Conservation (phyloP, 192 early-diverging fungal species). For the Coemansia sp. region DNA sequence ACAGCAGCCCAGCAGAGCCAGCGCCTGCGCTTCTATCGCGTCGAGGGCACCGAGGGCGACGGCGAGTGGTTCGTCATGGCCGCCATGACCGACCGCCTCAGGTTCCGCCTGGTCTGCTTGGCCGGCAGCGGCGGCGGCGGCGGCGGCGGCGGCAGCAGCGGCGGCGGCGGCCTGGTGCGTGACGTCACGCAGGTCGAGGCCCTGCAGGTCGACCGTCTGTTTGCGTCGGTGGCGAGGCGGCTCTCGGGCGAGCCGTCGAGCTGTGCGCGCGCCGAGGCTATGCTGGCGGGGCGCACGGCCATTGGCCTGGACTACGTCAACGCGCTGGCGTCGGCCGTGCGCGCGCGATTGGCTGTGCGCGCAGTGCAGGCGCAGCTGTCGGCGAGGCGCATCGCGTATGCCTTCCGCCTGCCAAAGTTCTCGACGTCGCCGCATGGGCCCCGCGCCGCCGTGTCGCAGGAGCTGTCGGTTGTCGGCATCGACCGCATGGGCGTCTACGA, state of each 20-base stretch:
- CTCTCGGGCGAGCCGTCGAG: constrained; percentile 18
- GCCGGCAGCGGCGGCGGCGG: too few species aligned
- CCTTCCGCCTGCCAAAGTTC: constrained; percentile 49
- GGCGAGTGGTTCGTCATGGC: constrained; percentile 54
- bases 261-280: constrained; percentile 14
- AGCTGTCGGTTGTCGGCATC: constrained; percentile 48
- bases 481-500: constrained; percentile 50
- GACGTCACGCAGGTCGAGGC: constrained; percentile 41
- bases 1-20: constrained; percentile 16
- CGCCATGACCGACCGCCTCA: constrained; percentile 48
- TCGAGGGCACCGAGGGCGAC: constrained; percentile 49
- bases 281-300: constrained; percentile 46
- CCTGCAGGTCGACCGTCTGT: constrained; percentile 49
- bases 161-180: constrained; percentile 24
- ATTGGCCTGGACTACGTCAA: constrained; percentile 52
- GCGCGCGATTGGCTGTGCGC: constrained; percentile 46
- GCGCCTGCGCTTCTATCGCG: constrained; percentile 48
- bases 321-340: constrained; percentile 41
- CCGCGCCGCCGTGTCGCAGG: constrained; percentile 46
- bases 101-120: constrained; percentile 45
- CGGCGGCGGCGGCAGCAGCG: too few species aligned
- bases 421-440: constrained; percentile 52
- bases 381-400: constrained; percentile 42
- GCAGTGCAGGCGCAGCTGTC: constrained; percentile 48
- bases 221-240: constrained; percentile 45